Base-by-base conservation (phyloP, 257 asterid genomes). In the Solanum piurae region DNA sequence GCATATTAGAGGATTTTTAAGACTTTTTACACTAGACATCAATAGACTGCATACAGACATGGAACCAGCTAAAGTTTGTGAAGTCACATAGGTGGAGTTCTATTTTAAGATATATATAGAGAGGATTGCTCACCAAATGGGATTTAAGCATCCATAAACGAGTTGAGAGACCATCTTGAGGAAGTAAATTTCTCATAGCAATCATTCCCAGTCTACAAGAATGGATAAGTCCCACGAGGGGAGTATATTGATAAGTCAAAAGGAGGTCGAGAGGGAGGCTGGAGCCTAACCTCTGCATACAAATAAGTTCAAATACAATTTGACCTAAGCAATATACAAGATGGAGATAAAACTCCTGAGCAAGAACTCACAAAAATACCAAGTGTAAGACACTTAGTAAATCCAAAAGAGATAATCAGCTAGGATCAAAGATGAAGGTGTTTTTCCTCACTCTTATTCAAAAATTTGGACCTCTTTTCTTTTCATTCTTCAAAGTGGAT, bases 131-230 rank as follows among this genome's bases (percentile, higher is more conserved):
- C 29, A 27, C 9, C 71, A 44, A 69, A 34, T 7, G 31, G 88
- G 68, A 86, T 12, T 46, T 38, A 44, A 38, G 83, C 52, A 72
- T 44, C 72, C 55, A 72, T 12, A 72, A 49, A 34, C 3, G 83
- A 86, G 84, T 87, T 10, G 73, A 83, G 88, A 83, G 87, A 89
- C 98, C 71, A 93, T 95, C 98, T 44, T 93, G 90, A 33, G 98
- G 96, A 86, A 95, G 93, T 88, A 95, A 90, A 89, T 86, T 91
- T 72, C 93, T 89, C 98, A 94, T 91, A 80, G 98, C 98, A 31
- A 73, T 86, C 98, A 97, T 93, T 90, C 99, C 99, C 98, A 95
- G 89, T 97, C 95, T 98, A 95, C 89, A 97, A 93, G 89, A 95
- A 95, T 12, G 98, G 99, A 42, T 42, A 42, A 42, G 46, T 42